These are phyloP conservation scores for Globisporangium paddicum DNA, from an alignment of 352 stramenopile species.

Conservation along the genomic window DNA sequence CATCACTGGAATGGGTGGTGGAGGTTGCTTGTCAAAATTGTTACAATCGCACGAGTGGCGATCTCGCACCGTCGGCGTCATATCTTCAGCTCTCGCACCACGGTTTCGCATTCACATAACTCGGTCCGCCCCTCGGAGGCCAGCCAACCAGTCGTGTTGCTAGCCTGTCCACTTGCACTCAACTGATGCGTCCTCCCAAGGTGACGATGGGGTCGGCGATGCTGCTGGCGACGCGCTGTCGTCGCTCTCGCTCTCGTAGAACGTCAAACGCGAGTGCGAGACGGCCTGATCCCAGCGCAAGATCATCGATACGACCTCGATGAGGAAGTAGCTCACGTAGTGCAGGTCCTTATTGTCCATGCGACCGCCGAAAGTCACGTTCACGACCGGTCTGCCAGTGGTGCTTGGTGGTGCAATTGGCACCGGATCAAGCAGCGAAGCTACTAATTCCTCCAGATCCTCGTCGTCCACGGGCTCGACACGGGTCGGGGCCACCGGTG, in stretches of 20 bases:
- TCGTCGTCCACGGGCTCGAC: conserved; percentile 27
- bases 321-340: conserved; percentile 21
- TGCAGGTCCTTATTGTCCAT: conserved; percentile 37
- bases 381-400: conserved; percentile 14
- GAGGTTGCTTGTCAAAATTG: neutral
- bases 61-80: neutral
- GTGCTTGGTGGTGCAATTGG: neutral
- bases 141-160: too few relatives aligned
- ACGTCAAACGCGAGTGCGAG: conserved; percentile 8
- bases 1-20: neutral
- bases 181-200: conserved; percentile 12
- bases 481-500: too few relatives aligned
- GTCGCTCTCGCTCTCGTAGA: conserved; percentile 2
- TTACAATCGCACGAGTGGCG: too few relatives aligned
- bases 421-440: conserved; percentile 23
- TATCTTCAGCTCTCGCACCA: neutral
- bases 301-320: conserved; percentile 17
- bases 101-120: neutral
- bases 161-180: neutral
- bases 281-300: conserved; percentile 18
- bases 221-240: neutral
- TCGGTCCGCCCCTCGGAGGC: neutral
- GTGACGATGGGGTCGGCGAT: neutral
- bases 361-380: conserved; percentile 39
- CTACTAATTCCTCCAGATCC: conserved; percentile 29